Percentiles rank a stretch among this genome's conserved stretches.
phyloP scores from a whole-genome alignment of 116 monocot species.

The Papilionanthe hybrid region DNA sequence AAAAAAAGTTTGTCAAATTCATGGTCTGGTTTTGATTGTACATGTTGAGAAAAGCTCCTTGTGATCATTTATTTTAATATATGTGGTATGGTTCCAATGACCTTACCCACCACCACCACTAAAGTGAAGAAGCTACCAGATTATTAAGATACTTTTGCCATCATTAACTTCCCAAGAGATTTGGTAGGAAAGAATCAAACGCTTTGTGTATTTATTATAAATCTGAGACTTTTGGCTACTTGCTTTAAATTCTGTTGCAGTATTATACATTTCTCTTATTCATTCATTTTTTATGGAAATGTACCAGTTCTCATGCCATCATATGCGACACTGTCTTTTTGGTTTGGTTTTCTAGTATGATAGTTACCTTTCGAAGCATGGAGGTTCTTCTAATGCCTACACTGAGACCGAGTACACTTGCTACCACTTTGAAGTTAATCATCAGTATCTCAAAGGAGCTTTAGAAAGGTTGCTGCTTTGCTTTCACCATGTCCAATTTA shows the following conservation, averaged over 20 bases:
- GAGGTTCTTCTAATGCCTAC: conserved; percentile 94
- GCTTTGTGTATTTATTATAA: not conserved
- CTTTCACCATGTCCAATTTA: not conserved
- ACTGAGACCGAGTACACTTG: conserved; percentile 92
- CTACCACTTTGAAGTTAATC: conserved; percentile 93
- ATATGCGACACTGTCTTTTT: not conserved
- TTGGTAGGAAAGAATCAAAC: not conserved
- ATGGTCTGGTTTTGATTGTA: no score
- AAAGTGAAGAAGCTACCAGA: no score
- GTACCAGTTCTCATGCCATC: not conserved
- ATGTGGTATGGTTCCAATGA: no score
- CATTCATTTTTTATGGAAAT: not conserved
- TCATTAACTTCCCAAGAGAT: not conserved
- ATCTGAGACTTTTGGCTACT: not conserved
- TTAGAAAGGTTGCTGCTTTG: conserved; percentile 58
- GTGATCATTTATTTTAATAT: no score
- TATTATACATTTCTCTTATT: not conserved
- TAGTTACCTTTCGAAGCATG: conserved; percentile 92
- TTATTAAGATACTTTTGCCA: not conserved
- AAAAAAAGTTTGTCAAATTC: no score
- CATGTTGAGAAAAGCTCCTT: no score
- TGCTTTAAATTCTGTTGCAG: not conserved
- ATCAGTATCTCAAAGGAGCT: conserved; percentile 77
- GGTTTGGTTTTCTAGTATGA: conserved; percentile 67
- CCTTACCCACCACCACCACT: no score